Evolutionary conservation across 257 asterid species (phyloP).

Genomic region (Nicotiana noctiflora): DNA sequence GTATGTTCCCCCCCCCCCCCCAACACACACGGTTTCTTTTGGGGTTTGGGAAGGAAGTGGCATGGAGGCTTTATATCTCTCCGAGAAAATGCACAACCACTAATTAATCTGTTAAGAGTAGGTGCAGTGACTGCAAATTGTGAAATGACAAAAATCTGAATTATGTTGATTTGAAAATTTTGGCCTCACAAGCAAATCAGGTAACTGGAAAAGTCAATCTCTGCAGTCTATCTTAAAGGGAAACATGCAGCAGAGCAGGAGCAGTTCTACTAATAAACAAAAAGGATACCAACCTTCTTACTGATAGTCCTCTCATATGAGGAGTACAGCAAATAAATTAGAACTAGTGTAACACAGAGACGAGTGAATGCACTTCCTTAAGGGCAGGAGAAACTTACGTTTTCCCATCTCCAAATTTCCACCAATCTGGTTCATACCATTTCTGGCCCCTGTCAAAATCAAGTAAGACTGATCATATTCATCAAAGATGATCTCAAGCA

Average conservation of each 20-base stretch:
- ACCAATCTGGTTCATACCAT: constrained; percentile 99
- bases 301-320: neutral
- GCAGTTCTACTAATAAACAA: neutral
- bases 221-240: constrained; percentile 1
- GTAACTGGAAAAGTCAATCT: neutral
- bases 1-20: too few species aligned
- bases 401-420: constrained; percentile 97
- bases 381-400: constrained; percentile 32
- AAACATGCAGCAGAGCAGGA: neutral
- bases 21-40: neutral
- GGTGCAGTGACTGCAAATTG: neutral
- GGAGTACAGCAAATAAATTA: neutral
- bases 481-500: constrained; percentile 11
- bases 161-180: neutral
- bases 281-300: neutral
- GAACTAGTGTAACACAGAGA: neutral
- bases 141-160: neutral
- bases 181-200: neutral
- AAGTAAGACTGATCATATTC: constrained; percentile 17
- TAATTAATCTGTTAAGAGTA: neutral
- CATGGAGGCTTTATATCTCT: neutral
- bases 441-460: constrained; percentile 56
- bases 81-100: neutral
- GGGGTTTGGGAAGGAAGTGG: neutral
- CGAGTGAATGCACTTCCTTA: constrained; percentile 3